A percentile compares a stretch with the other conserved stretches of the same genome.
phyloP scores from a whole-genome alignment of 2,329 filamentous ascomycete genomes.

The Lachnellula hyalina region DNA sequence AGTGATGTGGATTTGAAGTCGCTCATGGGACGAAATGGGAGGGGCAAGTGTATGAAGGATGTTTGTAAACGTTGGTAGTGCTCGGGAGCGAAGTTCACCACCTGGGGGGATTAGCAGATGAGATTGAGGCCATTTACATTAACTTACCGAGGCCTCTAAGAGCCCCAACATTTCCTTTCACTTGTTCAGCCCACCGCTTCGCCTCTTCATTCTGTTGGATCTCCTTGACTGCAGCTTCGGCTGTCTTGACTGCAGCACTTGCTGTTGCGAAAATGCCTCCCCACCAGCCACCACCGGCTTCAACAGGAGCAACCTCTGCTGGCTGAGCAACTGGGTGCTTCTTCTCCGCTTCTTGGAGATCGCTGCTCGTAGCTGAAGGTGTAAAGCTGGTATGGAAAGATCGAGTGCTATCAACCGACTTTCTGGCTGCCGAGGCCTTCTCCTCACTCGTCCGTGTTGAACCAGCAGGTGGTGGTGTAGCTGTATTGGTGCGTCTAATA shows the following conservation, averaged over 20 bases:
- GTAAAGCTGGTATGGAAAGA: constrained; percentile 69
- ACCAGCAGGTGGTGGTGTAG: constrained; percentile 42
- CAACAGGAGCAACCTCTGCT: constrained; percentile 25
- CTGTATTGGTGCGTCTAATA: constrained; percentile 47
- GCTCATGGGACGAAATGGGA: constrained; percentile 94
- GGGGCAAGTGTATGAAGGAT: constrained; percentile 93
- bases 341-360: constrained; percentile 53
- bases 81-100: constrained; percentile 78
- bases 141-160: constrained; percentile 67
- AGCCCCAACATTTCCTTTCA: constrained; percentile 79
- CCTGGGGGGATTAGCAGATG: constrained; percentile 45
- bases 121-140: constrained; percentile 1
- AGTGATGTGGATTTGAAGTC: constrained; percentile 93
- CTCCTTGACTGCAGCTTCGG: constrained; percentile 88
- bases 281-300: constrained; percentile 69
- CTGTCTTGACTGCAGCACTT: constrained; percentile 78
- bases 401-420: constrained; percentile 71
- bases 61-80: constrained; percentile 89
- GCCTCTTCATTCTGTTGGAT: constrained; percentile 96
- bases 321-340: constrained; percentile 43
- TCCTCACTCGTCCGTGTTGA: constrained; percentile 60
- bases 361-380: constrained; percentile 57
- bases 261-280: constrained; percentile 75
- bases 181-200: constrained; percentile 91
- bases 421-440: constrained; percentile 48